Conservation (phyloP, 495 filamentous ascomycete species). For the Aspergillus leporis region DNA sequence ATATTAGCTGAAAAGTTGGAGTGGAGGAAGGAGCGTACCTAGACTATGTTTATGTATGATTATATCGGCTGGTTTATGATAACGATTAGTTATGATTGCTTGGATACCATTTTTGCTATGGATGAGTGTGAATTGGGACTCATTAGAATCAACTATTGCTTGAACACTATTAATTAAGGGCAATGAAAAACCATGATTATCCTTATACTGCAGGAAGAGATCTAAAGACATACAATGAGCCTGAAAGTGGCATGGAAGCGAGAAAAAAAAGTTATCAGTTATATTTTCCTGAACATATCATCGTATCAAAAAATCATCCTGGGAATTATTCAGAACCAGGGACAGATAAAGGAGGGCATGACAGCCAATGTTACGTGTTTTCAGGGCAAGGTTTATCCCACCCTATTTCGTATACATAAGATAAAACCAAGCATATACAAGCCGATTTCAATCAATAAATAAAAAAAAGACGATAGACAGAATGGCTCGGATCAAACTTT, state of each 20-base stretch:
- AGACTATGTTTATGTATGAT: neutral
- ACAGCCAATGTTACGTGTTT: neutral
- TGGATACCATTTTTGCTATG: neutral
- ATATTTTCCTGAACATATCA: constrained; percentile 1
- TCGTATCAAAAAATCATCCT: neutral
- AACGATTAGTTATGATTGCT: neutral
- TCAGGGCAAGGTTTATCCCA: neutral
- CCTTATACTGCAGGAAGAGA: neutral
- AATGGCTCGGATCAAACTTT: constrained; percentile 2
- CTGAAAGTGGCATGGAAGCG: neutral
- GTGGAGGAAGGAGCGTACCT: constrained; percentile 26
- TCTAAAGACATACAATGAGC: neutral
- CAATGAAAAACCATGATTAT: too few species aligned
- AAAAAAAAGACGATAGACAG: neutral
- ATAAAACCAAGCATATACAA: neutral
- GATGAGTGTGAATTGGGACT: neutral
- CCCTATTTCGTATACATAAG: neutral
- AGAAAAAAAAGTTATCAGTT: neutral
- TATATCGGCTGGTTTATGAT: neutral
- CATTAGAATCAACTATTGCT: neutral
- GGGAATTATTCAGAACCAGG: neutral
- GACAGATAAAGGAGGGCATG: neutral
- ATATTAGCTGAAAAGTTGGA: constrained; percentile 50
- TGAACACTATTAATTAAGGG: neutral
- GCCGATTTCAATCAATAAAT: neutral